Evolutionary conservation across 441 rosid genomes (phyloP).

Genomic region (Biscutella laevigata): DNA sequence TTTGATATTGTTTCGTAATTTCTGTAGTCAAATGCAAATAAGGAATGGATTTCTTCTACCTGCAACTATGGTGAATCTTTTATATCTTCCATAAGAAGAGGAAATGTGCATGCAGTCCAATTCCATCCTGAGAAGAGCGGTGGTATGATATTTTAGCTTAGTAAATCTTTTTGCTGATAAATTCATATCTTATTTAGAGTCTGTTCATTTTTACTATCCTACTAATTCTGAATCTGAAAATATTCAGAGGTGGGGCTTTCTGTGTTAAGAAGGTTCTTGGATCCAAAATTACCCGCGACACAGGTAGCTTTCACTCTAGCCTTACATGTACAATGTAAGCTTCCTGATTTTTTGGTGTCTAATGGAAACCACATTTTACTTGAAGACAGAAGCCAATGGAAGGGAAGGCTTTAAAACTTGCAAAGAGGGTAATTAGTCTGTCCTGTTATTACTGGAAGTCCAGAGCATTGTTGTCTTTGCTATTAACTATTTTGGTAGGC

Average conservation of each 20-base stretch:
- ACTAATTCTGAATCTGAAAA: constrained; percentile 20
- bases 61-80: constrained; percentile 75
- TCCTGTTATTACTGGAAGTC: constrained; percentile 1
- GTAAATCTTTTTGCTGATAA: neutral
- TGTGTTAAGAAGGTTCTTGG: constrained; percentile 70
- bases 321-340: constrained; percentile 5
- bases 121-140: constrained; percentile 99
- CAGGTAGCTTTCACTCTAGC: constrained; percentile 44
- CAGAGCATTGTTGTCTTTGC: neutral
- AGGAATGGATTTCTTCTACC: constrained; percentile 85
- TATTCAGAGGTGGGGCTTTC: constrained; percentile 90
- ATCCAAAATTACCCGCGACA: constrained; percentile 36
- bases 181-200: neutral
- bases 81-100: constrained; percentile 79
- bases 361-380: constrained; percentile 38
- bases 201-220: neutral
- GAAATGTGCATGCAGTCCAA: constrained; percentile 96
- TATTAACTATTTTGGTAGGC: neutral
- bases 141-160: constrained; percentile 38
- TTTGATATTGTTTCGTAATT: constrained; percentile 10
- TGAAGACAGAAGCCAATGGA: constrained; percentile 71
- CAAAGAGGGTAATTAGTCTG: constrained; percentile 70
- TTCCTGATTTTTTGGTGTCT: constrained; percentile 25
- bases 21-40: constrained; percentile 61
- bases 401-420: constrained; percentile 75